phyloP scores from a whole-genome alignment of 441 rosid genomes.

The Euphorbia schlechtendalii region DNA sequence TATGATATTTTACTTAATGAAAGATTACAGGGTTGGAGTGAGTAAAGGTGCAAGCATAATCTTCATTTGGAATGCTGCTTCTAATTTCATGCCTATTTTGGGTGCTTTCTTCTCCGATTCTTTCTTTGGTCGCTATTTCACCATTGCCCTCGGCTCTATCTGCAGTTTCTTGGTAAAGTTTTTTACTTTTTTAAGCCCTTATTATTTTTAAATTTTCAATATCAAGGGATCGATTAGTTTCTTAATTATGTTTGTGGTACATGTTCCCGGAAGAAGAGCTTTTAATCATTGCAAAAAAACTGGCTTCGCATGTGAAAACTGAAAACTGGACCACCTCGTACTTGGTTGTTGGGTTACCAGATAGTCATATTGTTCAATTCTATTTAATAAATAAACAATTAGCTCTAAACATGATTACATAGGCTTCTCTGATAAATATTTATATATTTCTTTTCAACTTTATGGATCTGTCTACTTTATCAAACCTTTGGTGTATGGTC shows the following conservation, averaged over 20 bases:
- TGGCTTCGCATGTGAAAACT: too few relatives aligned
- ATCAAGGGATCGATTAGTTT: too few relatives aligned
- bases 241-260: too few relatives aligned
- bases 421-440: background rate
- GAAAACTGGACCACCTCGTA: too few relatives aligned
- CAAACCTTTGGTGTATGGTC: background rate
- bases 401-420: background rate
- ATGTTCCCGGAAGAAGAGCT: too few relatives aligned
- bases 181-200: too few relatives aligned
- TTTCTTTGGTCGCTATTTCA: conserved; percentile 65
- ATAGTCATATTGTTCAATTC: too few relatives aligned
- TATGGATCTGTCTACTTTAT: background rate
- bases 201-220: too few relatives aligned
- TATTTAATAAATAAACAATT: background rate
- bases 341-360: too few relatives aligned
- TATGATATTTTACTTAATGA: conserved; percentile 66
- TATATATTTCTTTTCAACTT: background rate
- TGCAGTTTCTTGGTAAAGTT: conserved; percentile 59
- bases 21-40: conserved; percentile 42
- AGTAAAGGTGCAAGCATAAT: conserved; percentile 47
- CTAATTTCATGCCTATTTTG: conserved; percentile 59
- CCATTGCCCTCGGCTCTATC: conserved; percentile 61
- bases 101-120: conserved; percentile 83
- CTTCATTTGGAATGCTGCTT: conserved; percentile 68
- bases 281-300: too few relatives aligned